phyloP scores from a whole-genome alignment of 2,329 filamentous ascomycete genomes.

The Nannizzia gypsea region DNA sequence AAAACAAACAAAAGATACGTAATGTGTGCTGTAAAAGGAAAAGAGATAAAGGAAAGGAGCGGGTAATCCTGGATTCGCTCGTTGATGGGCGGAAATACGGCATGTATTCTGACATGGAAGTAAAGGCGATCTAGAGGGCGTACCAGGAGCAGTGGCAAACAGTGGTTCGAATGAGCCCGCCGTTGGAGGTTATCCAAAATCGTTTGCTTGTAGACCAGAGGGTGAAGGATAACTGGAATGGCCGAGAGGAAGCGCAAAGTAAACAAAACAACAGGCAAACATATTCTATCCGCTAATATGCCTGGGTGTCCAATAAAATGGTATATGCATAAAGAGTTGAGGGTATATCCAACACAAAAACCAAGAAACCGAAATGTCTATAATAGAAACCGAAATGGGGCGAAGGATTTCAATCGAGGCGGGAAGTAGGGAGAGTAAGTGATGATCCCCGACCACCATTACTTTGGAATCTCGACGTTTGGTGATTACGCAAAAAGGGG shows the following conservation, averaged over 20 bases:
- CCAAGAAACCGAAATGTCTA: not conserved
- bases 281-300: not conserved
- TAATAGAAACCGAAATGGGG: not conserved
- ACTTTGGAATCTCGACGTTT: conserved; percentile 16
- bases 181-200: not conserved
- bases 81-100: not conserved
- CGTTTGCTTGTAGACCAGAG: not conserved
- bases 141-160: not conserved
- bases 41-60: not conserved
- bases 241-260: not conserved
- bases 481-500: conserved; percentile 18
- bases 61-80: not conserved
- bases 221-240: not conserved
- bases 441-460: conserved; percentile 14
- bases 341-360: conserved; percentile 1
- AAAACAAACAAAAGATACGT: not conserved
- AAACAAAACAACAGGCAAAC: not conserved
- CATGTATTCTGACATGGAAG: not conserved
- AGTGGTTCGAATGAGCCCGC: not conserved
- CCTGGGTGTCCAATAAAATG: not conserved
- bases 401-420: conserved; percentile 23
- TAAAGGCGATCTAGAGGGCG: not conserved
- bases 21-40: not conserved
- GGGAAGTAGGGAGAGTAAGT: conserved; percentile 22
- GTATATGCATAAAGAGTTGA: not conserved